These are phyloP conservation scores for Catharanthus roseus DNA, from an alignment of 257 asterid genomes.

Conservation along the genomic window DNA sequence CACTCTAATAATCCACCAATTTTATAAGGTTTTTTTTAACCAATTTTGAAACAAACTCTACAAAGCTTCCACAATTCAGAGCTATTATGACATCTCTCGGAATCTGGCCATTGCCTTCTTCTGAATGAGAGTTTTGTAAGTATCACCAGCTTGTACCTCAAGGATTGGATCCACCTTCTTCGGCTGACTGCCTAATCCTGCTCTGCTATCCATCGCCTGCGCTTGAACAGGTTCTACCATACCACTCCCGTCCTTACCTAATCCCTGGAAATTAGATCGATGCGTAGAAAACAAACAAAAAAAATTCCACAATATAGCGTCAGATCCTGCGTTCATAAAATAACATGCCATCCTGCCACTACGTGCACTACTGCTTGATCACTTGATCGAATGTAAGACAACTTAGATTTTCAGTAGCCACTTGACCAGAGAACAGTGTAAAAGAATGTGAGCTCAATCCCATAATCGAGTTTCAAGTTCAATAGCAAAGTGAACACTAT, in stretches of 20 bases:
- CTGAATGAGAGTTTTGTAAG: slow-evolving; percentile 91
- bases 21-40: too few relatives aligned
- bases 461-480: background rate
- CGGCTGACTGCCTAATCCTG: slow-evolving; percentile 84
- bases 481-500: background rate
- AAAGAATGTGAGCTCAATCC: background rate
- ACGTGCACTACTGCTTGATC: background rate
- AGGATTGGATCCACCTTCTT: slow-evolving; percentile 78
- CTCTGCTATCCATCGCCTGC: slow-evolving; percentile 62
- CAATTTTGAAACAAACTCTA: background rate
- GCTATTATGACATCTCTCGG: slow-evolving; percentile 70
- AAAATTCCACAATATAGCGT: slow-evolving; percentile 29
- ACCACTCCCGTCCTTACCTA: slow-evolving; percentile 95
- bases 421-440: background rate
- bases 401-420: background rate
- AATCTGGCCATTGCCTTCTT: slow-evolving; percentile 97
- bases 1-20: background rate
- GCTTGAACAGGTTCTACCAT: slow-evolving; percentile 95
- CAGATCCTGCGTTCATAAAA: slow-evolving; percentile 26
- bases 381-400: background rate
- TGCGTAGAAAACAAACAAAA: slow-evolving; percentile 41
- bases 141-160: slow-evolving; percentile 95
- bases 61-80: background rate
- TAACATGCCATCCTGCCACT: slow-evolving; percentile 29
- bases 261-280: slow-evolving; percentile 53